phyloP scores from a whole-genome alignment of 805 yeast species.

The Saturnispora besseyi region DNA sequence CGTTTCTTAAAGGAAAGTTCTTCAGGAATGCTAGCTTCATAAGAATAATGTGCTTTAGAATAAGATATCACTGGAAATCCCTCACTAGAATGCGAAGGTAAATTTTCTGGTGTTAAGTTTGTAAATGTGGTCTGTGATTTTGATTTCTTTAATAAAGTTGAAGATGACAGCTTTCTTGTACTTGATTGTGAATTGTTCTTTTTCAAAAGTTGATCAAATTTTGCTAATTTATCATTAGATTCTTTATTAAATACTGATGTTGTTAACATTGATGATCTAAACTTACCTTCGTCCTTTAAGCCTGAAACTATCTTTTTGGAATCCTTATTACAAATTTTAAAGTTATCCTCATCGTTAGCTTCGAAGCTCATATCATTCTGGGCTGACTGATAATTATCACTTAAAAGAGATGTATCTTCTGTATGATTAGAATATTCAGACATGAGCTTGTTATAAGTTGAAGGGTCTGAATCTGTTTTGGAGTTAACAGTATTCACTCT shows the following conservation, averaged over 20 bases:
- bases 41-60: conserved; percentile 47
- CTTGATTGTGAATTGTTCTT: conserved; percentile 8
- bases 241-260: conserved; percentile 9
- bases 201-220: neutral
- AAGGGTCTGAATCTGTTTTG: conserved; percentile 19
- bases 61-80: conserved; percentile 47
- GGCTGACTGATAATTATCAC: conserved; percentile 4
- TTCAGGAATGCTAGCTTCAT: conserved; percentile 50
- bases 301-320: neutral
- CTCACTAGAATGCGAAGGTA: conserved; percentile 42
- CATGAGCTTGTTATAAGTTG: conserved; percentile 21
- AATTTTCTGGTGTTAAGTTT: conserved; percentile 19
- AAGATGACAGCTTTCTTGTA: conserved; percentile 4
- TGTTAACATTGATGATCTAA: conserved; percentile 28
- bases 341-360: neutral
- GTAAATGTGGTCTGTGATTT: conserved; percentile 25
- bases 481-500: conserved; percentile 6
- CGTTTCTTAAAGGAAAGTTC: conserved; percentile 53
- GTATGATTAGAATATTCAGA: conserved; percentile 26
- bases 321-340: neutral
- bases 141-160: conserved; percentile 18
- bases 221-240: neutral
- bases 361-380: conserved; percentile 4
- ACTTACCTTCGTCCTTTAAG: conserved; percentile 31
- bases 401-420: conserved; percentile 21